Base-by-base conservation (phyloP, 768 basidiomycete genomes). In the Scleroderma bovista region DNA sequence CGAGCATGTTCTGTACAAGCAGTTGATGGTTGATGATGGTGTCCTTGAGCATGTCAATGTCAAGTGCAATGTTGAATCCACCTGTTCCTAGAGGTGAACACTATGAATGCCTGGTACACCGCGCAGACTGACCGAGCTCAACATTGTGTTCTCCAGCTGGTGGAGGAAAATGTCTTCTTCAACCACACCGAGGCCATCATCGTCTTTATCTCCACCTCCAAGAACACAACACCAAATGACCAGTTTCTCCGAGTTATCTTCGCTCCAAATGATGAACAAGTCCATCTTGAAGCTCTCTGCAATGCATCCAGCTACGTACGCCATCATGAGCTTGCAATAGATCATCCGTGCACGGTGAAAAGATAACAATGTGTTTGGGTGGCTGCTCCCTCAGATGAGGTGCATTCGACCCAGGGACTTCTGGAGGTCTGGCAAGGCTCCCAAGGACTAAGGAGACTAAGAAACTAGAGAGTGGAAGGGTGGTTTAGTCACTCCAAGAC, bases 31-130 rank as follows among this genome's bases (percentile, higher is more conserved):
- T 96, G 45, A 97, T 88, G 48, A 97, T 93, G 37, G 96, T 94
- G 51, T 98, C 95, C 75, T 96, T 96, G 60, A 99, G 75, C 93
- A 98, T 95, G 58, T 94, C 89, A 60, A 97, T 90, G 67, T 99
- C 96, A 44, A 99, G 78, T 0, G 92, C 86, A 44, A 99, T 89
- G 44, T 98, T 95, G 61, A 95, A 97, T 8, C 91, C 80, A 15
- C 96, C 96, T 0, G 96, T 97, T 46, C 96, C 96, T 93, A 99
- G 97, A 1, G 94, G 94, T 16, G 95, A 32, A 96, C 96, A 56
- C 93, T 83, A 48, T 87, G 80, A 66, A 99, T 91, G 38, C 83
- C 84, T 51, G 79, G 84, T 44, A 99, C 93, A 67, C 96, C 96
- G 55, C 94, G 92, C 53, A 99, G 75, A 60, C 80, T 91, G 73